Percentiles rank a stretch among this genome's conserved stretches.
Conservation (phyloP, 2,329 filamentous ascomycete genomes). For the Cladosporium velox region DNA sequence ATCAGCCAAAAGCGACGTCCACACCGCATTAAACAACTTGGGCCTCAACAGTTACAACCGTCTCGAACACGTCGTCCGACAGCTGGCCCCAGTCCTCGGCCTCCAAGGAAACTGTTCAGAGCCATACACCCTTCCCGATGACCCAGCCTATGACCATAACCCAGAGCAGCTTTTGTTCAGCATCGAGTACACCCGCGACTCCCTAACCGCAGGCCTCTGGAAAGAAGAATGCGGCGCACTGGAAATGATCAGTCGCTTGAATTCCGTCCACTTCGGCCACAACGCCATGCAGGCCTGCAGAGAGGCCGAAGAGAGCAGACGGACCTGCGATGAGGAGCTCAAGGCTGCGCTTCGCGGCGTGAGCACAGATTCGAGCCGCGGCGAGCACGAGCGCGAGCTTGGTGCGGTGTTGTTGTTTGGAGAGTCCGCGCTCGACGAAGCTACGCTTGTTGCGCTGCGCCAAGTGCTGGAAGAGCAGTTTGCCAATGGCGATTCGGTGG, state of each 20-base stretch:
- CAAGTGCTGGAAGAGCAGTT: neutral
- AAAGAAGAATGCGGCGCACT: neutral
- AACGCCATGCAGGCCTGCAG: neutral
- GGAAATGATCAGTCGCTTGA: neutral
- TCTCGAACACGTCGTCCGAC: neutral
- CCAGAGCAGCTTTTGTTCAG: neutral
- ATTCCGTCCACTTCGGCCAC: neutral
- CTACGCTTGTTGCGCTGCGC: neutral
- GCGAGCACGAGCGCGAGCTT: neutral
- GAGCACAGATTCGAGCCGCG: neutral
- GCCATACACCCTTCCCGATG: neutral
- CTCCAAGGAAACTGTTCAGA: neutral
- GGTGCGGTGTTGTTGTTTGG: neutral
- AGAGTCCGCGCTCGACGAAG: neutral
- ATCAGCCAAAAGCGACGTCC: neutral
- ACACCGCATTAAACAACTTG: neutral
- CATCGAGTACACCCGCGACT: neutral
- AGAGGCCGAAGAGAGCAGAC: neutral
- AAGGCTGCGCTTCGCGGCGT: neutral
- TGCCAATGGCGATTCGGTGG: constrained; percentile 1
- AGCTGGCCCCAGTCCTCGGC: neutral
- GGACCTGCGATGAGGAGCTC: neutral
- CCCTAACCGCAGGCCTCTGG: neutral
- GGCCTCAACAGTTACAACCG: neutral
- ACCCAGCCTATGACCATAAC: neutral